Evolutionary conservation across 2,329 filamentous ascomycete genomes (phyloP).

Genomic region (Talaromyces funiculosus): DNA sequence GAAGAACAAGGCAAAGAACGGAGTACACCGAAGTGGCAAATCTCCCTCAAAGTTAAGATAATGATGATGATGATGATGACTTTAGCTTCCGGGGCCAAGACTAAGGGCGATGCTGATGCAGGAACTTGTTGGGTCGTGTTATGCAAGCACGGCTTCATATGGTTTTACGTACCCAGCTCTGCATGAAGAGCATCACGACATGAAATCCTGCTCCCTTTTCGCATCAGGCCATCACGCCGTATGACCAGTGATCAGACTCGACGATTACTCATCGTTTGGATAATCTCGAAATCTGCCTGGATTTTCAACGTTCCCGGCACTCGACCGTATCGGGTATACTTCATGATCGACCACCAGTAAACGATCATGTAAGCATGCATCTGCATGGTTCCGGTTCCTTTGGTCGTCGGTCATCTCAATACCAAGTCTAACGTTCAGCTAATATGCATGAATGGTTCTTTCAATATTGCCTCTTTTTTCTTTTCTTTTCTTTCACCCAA

Average conservation of each 20-base stretch:
- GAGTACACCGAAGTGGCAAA: not conserved
- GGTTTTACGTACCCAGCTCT: not conserved
- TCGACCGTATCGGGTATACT: not conserved
- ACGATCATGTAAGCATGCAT: not conserved
- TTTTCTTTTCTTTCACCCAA: not conserved
- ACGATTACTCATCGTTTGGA: not conserved
- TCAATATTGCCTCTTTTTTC: not conserved
- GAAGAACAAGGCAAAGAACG: not conserved
- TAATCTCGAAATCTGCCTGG: not conserved
- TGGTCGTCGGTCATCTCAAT: not conserved
- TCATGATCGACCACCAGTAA: not conserved
- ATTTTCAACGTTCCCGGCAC: too few relatives aligned
- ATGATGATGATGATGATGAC: not conserved
- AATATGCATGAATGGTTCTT: not conserved
- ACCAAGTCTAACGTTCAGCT: not conserved
- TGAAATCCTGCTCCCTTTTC: not conserved
- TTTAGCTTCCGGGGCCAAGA: slow-evolving; percentile 1
- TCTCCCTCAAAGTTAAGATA: not conserved
- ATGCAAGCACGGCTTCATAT: not conserved
- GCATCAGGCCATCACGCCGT: not conserved
- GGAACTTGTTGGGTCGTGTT: not conserved
- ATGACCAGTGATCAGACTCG: not conserved
- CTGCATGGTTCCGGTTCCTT: slow-evolving; percentile 3
- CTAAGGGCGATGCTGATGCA: not conserved
- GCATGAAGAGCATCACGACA: not conserved